These are phyloP conservation scores for Ganoderma sinense DNA, from an alignment of 1,284 basidiomycete species.

Conservation along the genomic window DNA sequence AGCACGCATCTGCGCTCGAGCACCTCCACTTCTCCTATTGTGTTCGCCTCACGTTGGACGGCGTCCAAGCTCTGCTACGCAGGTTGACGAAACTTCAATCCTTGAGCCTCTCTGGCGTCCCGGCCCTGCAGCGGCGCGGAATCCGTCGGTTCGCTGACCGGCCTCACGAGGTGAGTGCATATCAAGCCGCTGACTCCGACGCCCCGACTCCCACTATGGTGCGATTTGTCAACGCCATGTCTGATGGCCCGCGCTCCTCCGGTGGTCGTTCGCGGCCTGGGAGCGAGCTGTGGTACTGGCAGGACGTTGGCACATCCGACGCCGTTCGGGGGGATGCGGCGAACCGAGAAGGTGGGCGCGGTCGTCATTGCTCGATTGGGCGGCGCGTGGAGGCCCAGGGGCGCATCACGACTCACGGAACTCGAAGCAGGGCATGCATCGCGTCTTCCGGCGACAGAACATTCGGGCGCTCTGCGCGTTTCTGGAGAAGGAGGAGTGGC, in stretches of 20 bases:
- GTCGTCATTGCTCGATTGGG: not conserved
- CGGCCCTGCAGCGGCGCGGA: constrained; percentile 77
- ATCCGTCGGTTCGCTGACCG: constrained; percentile 83
- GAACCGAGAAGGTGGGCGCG: not conserved
- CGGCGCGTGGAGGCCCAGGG: constrained; percentile 19
- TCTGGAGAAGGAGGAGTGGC: constrained; percentile 68
- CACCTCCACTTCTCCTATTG: constrained; percentile 92
- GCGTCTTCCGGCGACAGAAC: constrained; percentile 84
- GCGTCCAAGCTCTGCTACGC: constrained; percentile 79
- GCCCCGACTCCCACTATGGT: not conserved
- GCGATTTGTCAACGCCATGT: not conserved
- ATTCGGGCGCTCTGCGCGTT: constrained; percentile 71
- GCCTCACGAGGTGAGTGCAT: constrained; percentile 68
- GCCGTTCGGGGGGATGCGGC: constrained; percentile 14
- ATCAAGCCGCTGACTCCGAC: not conserved
- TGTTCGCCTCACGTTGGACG: constrained; percentile 81
- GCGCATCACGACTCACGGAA: constrained; percentile 24
- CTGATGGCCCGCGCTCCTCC: not conserved
- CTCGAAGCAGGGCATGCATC: constrained; percentile 65
- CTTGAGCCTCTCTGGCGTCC: constrained; percentile 85
- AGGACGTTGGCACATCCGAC: not conserved
- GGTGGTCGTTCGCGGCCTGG: constrained; percentile 3
- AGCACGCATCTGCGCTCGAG: constrained; percentile 75
- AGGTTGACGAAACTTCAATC: constrained; percentile 73
- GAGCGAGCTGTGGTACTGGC: not conserved